Evolutionary conservation across 371 early-diverging fungal species (phyloP), one percentile per base, ranked within the genome.

Genomic region (Mucor ambiguus): DNA sequence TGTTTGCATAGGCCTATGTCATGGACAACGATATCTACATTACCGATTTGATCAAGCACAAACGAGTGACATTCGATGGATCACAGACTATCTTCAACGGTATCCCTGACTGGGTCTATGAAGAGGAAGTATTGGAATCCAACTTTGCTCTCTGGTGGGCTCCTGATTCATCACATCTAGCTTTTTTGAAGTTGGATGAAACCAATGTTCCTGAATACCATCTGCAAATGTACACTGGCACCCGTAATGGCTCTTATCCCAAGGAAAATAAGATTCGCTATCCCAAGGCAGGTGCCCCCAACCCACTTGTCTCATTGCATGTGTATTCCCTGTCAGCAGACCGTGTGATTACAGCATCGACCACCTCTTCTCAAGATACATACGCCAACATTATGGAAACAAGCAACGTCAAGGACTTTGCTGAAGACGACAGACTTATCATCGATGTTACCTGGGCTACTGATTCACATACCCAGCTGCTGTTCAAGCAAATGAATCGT

Each of bases 101-200:
- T 16, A 84, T 96, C 29, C 89, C 96, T 26, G 98, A 98, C 73
- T 98, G 98, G 98, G 96, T 97, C 3, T 97, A 97, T 62, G 98
- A 97, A 78, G 96, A 97, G 76, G 96, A 97, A 71, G 92, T 97
- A 2, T 85, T 92, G 32, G 81, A 73, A 2, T 68, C 82, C 0
- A 81, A 89, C 11, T 80, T 78, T 26, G 90, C 95, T 9, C 72
- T 93, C 28, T 96, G 95, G 95, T 96, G 96, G 92, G 91, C 95
- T 9, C 93, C 94, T 2, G 93, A 93, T 61, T 91, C 89, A 5
- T 81, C 79, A n/a, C 83, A 85, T n/a, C 57, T 96, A 29, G 95
- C 93, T 0, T 97, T 86, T 74, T 68, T 97, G 60, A 89, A 91
- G 28, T 86, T 95, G 60, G 89, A 96, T 73, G 96, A 96, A 61